Evolutionary conservation across 108 stramenopile species (phyloP), one percentile per base, ranked within the genome.

Genomic region (Chaetoceros tenuissimus): DNA sequence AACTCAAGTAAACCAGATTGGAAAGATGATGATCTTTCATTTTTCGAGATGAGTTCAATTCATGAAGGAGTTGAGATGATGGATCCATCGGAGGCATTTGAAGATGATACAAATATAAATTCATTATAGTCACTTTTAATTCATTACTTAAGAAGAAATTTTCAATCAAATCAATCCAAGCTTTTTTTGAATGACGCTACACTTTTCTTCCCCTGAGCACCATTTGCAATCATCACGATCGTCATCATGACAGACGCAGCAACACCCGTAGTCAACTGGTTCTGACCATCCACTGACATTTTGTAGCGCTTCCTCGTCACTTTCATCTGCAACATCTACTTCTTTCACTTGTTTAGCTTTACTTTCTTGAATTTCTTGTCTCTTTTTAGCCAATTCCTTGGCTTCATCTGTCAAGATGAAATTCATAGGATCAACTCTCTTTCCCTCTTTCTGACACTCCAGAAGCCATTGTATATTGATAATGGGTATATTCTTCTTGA

Each of bases 241-340:
- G 44, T 63, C 64, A 45, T 80, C 81, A 60, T 84, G 84, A 62
- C 84, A 85, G 3, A 86, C 82, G 55, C 90, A 92, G 45, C 90
- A 87, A 55, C 90, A 92, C 48, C 75, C 79, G 19, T 81, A 55
- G 24, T 70, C 51, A 21, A 78, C 47, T 0, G 74, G 67, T 17
- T 28, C 31, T 2, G 67, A 63, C 74, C 77, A 80, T 21, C 65
- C 70, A 20, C 17, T 24, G 52, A 46, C 53, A 49, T 60, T 64
- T 45, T 22, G 43, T 20, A 22, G 3, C 24, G 16, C 30, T 63
- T 31, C 24, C 21, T 53, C 49, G 19, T 22, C 19, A 27, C 25
- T 20, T 51, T 55, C 48, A 52, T 30, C 51, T 16, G 5, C 8
- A 5, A 51, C 49, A 10, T 25, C 23, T 26, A 51, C 49, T 26